Conservation (phyloP, 164 flowering plant genomes). For the Magnolia officinalis region DNA sequence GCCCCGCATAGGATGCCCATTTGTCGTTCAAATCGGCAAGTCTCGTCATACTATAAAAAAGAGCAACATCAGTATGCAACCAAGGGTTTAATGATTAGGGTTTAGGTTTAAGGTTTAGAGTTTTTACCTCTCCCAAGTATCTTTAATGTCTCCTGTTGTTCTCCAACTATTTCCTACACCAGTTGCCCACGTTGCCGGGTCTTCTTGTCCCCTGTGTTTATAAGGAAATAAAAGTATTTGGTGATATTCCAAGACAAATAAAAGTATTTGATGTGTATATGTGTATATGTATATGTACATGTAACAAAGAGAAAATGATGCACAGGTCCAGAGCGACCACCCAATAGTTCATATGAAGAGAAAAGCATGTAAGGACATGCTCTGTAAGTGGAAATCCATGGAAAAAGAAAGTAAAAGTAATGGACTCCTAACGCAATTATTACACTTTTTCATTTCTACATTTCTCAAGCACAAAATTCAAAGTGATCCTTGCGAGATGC, state of each 20-base stretch:
- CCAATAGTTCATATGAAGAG: no score
- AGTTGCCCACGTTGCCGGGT: constrained; percentile 77
- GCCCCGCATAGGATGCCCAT: constrained; percentile 76
- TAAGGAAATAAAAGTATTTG: neutral
- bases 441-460: no score
- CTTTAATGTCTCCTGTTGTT: constrained; percentile 68
- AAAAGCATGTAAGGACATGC: no score
- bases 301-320: no score
- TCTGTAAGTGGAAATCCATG: no score
- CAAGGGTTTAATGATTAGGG: neutral
- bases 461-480: neutral
- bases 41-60: constrained; percentile 44
- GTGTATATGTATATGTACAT: neutral
- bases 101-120: neutral
- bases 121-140: constrained; percentile 58
- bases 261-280: no score
- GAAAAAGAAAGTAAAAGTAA: no score
- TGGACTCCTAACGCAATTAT: no score
- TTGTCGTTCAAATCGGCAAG: constrained; percentile 57
- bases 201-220: constrained; percentile 55
- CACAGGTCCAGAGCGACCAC: no score
- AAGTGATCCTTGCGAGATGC: no score
- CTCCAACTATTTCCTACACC: constrained; percentile 73
- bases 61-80: neutral
- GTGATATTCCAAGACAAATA: neutral